Conservation (phyloP, 805 yeast species). For the Ogataea glucozyma region DNA sequence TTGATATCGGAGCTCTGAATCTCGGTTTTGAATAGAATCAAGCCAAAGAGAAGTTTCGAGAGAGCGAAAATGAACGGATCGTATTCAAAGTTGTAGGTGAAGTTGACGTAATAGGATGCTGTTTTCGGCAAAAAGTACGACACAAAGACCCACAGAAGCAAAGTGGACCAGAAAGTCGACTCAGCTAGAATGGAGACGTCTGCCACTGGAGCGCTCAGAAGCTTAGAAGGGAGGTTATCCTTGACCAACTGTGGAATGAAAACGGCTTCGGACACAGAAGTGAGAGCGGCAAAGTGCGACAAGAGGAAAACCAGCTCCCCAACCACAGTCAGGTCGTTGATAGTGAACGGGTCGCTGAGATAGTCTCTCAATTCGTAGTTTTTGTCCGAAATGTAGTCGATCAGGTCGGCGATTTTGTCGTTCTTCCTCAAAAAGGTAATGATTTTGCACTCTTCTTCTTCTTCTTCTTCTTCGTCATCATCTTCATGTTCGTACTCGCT, state of each 20-base stretch:
- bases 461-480: constrained; percentile 10
- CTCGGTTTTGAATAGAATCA: constrained; percentile 37
- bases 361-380: constrained; percentile 33
- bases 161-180: constrained; percentile 34
- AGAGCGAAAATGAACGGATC: constrained; percentile 55
- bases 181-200: constrained; percentile 40
- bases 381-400: constrained; percentile 27
- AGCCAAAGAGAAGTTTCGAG: constrained; percentile 43
- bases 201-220: constrained; percentile 31
- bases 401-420: constrained; percentile 17
- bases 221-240: constrained; percentile 27
- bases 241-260: constrained; percentile 29
- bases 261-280: constrained; percentile 19
- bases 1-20: constrained; percentile 26
- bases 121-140: constrained; percentile 44
- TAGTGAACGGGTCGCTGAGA: constrained; percentile 35
- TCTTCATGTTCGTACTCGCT: constrained; percentile 16
- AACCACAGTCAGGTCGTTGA: constrained; percentile 29
- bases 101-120: constrained; percentile 53
- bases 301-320: constrained; percentile 27
- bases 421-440: constrained; percentile 11
- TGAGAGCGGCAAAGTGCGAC: constrained; percentile 17
- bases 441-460: constrained; percentile 8
- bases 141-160: constrained; percentile 42
- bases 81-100: constrained; percentile 51